These are phyloP conservation scores for Aspergillus pseudoterreus DNA, from an alignment of 2,329 filamentous ascomycete genomes.

Conservation along the genomic window DNA sequence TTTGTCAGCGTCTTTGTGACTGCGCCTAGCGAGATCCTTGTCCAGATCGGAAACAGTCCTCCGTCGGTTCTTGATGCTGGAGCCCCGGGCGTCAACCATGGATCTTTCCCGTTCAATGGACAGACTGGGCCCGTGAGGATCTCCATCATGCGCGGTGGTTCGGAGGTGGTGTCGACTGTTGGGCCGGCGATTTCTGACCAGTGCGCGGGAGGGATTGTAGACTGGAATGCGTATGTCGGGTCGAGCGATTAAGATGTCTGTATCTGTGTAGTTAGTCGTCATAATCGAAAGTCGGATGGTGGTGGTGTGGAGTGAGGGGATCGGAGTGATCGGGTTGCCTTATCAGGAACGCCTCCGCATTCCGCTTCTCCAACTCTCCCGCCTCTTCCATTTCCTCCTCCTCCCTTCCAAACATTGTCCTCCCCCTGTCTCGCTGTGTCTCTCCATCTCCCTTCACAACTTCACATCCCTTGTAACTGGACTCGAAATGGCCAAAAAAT, in stretches of 20 bases:
- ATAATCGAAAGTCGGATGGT: too few relatives aligned
- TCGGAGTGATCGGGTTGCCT: not conserved
- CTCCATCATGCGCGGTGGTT: slow-evolving; percentile 20
- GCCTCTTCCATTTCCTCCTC: slow-evolving; percentile 2
- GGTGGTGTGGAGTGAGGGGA: not conserved
- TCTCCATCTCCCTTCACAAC: not conserved
- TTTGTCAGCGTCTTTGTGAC: slow-evolving; percentile 26
- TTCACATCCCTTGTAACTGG: not conserved
- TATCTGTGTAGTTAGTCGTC: not conserved
- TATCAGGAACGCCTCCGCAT: not conserved
- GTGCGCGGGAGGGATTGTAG: slow-evolving; percentile 25
- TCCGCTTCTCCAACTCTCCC: slow-evolving; percentile 1
- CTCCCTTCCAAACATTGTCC: not conserved
- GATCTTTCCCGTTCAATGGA: slow-evolving; percentile 29
- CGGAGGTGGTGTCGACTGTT: slow-evolving; percentile 16
- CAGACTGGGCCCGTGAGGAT: slow-evolving; percentile 27
- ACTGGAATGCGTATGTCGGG: slow-evolving; percentile 38
- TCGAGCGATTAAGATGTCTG: slow-evolving; percentile 13
- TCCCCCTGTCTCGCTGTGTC: not conserved
- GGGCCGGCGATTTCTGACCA: slow-evolving; percentile 29
- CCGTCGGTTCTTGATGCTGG: slow-evolving; percentile 20
- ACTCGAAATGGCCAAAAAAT: slow-evolving; percentile 30
- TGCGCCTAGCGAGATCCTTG: slow-evolving; percentile 23
- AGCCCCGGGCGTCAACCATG: slow-evolving; percentile 26
- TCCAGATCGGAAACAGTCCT: slow-evolving; percentile 25